Evolutionary conservation across 2,329 filamentous ascomycete species (phyloP), one percentile per base, ranked within the genome.

Genomic region (Aspergillus phoenicis): DNA sequence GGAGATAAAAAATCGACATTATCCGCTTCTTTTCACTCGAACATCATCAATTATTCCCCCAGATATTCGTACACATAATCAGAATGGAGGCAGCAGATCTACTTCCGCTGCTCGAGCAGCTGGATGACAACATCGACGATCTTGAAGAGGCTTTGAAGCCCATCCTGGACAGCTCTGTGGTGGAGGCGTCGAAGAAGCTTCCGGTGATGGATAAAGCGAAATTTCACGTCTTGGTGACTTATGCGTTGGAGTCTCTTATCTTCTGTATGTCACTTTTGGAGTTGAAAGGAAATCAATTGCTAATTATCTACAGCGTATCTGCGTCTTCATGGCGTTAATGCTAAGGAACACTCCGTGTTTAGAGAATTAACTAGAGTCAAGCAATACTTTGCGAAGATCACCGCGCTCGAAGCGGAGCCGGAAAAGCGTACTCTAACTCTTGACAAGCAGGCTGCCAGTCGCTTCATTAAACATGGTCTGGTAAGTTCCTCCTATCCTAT

Each of bases 161-260:
- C n/a, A 80, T 98, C 5, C 79, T 96, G 26, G 81, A 83, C 38
- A 83, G 83, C 53, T 77, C 84, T 1, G 79, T 97, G 47, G 81
- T 86, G 54, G 86, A 89, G 43, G 85, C 87, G 59, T 87, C 91
- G 5, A 88, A 87, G 58, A 92, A 92, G 73, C 83, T 98, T 28
- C 93, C 94, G 1, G 83, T 98, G n/a, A 84, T 99, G 62, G 94
- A 98, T 81, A 93, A 92, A 80, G 93, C 95, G 7, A 97, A 98
- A 79, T 87, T 97, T 62, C 92, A 96, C 73, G 89, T 95, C n/a
- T 83, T 96, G 20, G 84, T 89, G 55, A 90, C 92, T 17, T 99
- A 98, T 75, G 86, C 93, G 0, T 89, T 99, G 64, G 94, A 98
- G 72, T 96, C 93, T 0, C 81, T 97, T 8, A 80, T 99, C 7